Conservation (phyloP, 139 green algal species). For the Yamagishiella unicocca region DNA sequence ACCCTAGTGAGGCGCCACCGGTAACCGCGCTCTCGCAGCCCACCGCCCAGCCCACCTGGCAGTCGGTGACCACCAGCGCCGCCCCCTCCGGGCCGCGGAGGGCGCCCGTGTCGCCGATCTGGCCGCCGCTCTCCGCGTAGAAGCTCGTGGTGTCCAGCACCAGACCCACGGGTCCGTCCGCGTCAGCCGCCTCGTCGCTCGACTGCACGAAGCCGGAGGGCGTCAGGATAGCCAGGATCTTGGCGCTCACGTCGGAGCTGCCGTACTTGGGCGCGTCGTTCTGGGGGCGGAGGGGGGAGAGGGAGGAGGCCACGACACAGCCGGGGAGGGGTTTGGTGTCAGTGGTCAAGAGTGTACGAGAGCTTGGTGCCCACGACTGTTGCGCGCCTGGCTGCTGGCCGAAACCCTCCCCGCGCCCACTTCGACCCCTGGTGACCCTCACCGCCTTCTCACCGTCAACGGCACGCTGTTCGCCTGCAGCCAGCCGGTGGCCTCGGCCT, state of each 20-base stretch:
- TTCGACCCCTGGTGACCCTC: too few relatives aligned
- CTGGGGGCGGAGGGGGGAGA: slow-evolving; percentile 6
- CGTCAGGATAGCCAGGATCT: slow-evolving; percentile 86
- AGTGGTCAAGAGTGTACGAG: too few relatives aligned
- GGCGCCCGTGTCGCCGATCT: slow-evolving; percentile 72
- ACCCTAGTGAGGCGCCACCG: too few relatives aligned
- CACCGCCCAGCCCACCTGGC: slow-evolving; percentile 11
- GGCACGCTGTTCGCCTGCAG: slow-evolving; percentile 68
- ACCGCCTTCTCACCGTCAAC: slow-evolving; percentile 51
- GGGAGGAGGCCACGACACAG: too few relatives aligned
- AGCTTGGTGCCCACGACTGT: too few relatives aligned
- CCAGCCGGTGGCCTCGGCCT: slow-evolving; percentile 89
- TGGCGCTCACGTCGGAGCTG: slow-evolving; percentile 57
- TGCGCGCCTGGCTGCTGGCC: too few relatives aligned
- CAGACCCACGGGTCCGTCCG: slow-evolving; percentile 81
- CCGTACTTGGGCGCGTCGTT: slow-evolving; percentile 93
- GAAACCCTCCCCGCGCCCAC: too few relatives aligned
- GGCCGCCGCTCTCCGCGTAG: slow-evolving; percentile 95
- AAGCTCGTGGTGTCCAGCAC: slow-evolving; percentile 92
- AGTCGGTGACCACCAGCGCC: slow-evolving; percentile 21
- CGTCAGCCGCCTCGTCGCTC: slow-evolving; percentile 47
- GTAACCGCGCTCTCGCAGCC: background rate
- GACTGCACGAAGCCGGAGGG: slow-evolving; percentile 81
- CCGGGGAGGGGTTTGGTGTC: too few relatives aligned
- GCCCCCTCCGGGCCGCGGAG: background rate